Evolutionary conservation across 2,329 filamentous ascomycete species (phyloP).

Genomic region (Arachnopeziza araneosa): DNA sequence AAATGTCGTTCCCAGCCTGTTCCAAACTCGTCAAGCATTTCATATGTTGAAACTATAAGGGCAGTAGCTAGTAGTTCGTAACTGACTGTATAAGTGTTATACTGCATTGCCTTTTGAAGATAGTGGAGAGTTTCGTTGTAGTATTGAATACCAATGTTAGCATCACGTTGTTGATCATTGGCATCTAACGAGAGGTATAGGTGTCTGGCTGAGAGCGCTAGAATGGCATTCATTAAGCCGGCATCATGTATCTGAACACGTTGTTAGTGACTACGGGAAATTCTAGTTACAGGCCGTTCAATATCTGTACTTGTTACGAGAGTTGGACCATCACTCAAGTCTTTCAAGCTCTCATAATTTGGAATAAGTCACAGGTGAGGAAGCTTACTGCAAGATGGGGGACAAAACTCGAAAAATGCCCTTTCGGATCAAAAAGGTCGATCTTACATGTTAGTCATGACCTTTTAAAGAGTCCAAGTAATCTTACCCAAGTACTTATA

Average conservation of each 20-base stretch:
- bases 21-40: conserved; percentile 56
- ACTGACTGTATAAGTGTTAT: conserved; percentile 51
- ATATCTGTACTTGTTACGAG: too few species aligned
- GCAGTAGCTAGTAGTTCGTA: conserved; percentile 54
- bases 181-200: conserved; percentile 32
- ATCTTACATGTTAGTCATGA: conserved; percentile 13
- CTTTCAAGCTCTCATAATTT: too few species aligned
- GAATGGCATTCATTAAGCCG: conserved; percentile 51
- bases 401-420: conserved; percentile 32
- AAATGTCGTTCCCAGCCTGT: conserved; percentile 57
- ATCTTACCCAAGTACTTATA: conserved; percentile 22
- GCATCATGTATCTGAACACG: conserved; percentile 43
- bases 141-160: conserved; percentile 38
- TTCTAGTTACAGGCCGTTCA: too few species aligned
- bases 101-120: conserved; percentile 52
- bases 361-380: neutral
- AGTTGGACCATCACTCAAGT: too few species aligned
- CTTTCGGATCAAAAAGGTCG: conserved; percentile 32
- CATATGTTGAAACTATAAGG: conserved; percentile 56
- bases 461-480: neutral
- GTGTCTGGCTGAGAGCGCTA: conserved; percentile 49
- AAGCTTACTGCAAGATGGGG: conserved; percentile 28
- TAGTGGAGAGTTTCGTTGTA: conserved; percentile 60
- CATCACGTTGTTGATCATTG: conserved; percentile 15
- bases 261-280: conserved; percentile 1